Conservation (phyloP, 2,329 filamentous ascomycete species). For the Cordyceps farinosa region DNA sequence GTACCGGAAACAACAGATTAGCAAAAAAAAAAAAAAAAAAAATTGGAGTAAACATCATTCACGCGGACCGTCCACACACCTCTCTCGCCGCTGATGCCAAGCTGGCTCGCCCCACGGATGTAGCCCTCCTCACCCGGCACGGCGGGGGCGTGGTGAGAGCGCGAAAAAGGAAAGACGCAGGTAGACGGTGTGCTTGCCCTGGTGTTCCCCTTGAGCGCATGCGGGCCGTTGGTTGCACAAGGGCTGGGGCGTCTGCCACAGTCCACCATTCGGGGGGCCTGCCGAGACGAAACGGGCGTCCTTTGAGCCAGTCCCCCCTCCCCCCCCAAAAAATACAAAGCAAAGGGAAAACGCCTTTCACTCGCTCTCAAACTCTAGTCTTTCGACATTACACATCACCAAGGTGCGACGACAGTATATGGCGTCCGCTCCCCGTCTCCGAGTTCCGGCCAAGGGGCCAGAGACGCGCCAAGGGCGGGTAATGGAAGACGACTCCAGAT, state of each 20-base stretch:
- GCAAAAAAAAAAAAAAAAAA: neutral
- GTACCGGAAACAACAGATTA: neutral
- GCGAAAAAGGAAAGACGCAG: conserved; percentile 30
- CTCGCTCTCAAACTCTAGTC: too few relatives aligned
- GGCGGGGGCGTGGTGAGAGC: conserved; percentile 47
- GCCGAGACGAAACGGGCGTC: too few relatives aligned
- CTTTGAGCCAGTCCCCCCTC: too few relatives aligned
- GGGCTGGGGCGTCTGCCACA: conserved; percentile 30
- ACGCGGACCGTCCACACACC: conserved; percentile 36
- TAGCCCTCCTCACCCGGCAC: conserved; percentile 59
- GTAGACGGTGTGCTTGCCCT: conserved; percentile 65
- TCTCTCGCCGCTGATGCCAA: conserved; percentile 54
- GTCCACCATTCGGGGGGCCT: too few relatives aligned
- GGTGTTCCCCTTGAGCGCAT: conserved; percentile 47
- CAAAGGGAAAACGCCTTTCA: too few relatives aligned
- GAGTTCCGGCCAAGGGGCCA: conserved; percentile 17
- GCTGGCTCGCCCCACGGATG: conserved; percentile 56
- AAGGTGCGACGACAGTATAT: conserved; percentile 16
- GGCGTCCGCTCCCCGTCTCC: conserved; percentile 19
- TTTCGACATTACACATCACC: neutral
- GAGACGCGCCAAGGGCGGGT: conserved; percentile 18
- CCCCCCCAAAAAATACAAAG: too few relatives aligned
- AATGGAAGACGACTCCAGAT: conserved; percentile 19
- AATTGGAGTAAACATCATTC: neutral
- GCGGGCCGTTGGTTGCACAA: conserved; percentile 53